Base-by-base conservation (phyloP, 495 filamentous ascomycete species). In the Hamigera avellanea region DNA sequence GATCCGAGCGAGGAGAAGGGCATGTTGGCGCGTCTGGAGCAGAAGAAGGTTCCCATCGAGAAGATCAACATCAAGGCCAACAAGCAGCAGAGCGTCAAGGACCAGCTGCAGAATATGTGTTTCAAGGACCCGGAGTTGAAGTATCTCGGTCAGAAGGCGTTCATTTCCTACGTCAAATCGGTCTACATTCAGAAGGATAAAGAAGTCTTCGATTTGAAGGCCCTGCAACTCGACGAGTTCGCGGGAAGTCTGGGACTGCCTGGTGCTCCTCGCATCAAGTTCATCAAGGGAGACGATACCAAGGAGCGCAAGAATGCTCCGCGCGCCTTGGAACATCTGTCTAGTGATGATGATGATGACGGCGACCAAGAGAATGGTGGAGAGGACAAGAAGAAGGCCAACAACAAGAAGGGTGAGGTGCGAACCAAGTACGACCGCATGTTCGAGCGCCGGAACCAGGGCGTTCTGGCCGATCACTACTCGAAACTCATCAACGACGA, bases 51-150 rank as follows among this genome's bases (percentile, higher is more conserved):
- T 0, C 78, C 79, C 0, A 79, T 99, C 37, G 75, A 86, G 41
- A 70, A 70, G 40, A 91, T 93, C 49, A 86, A 87, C 37, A 77
- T 93, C 16, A 75, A 83, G 39, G 69, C 85, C 17, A 88, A 86
- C 57, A 99, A 96, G 63, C 85, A 89, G 59, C 77, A 83, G 56
- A 80, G 70, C 40, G 81, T 96, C 49, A 76, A 81, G 44, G 71
- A 76, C 40, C 80, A 91, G 53, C 56, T 99, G 18, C 87, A 95
- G 50, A 85, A 80, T 36, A 80, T 94, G 76, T 89, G 84, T 50
- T 96, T 96, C 67, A 86, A 95, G 56, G 84, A 93, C 29, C 80
- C 89, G 1, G 84, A 93, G 47, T 60, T 96, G 35, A 96, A 96
- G 46, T 96, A 96, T 53, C 66, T 96, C 2, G 93, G 81, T 3